Conservation (phyloP, 768 basidiomycete species). For the Lyophyllum atratum region DNA sequence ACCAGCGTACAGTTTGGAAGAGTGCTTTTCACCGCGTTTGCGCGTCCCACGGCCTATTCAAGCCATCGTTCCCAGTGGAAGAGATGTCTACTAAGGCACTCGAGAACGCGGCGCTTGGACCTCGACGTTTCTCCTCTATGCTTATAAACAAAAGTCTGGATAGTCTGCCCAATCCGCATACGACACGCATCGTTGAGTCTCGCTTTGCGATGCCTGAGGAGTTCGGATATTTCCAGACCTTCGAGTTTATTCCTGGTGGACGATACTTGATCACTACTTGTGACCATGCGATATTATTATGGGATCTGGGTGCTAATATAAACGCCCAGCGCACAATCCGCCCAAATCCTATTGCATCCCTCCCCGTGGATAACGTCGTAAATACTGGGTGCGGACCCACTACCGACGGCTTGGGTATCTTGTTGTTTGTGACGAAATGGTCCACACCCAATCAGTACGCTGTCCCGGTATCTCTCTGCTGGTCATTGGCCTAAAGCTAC, state of each 20-base stretch:
- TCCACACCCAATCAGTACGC: not conserved
- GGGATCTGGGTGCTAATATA: conserved; percentile 1
- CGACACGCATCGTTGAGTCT: not conserved
- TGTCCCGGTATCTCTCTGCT: not conserved
- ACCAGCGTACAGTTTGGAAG: conserved; percentile 19
- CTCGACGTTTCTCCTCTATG: conserved; percentile 8
- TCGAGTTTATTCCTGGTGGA: conserved; percentile 15
- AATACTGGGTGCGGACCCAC: not conserved
- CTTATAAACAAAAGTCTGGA: not conserved
- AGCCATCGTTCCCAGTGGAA: conserved; percentile 18
- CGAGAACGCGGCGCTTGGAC: conserved; percentile 13
- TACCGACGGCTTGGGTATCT: not conserved
- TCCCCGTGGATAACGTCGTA: not conserved
- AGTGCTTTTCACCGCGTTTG: conserved; percentile 18
- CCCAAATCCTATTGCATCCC: not conserved
- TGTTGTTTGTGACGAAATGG: not conserved
- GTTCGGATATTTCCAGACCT: not conserved
- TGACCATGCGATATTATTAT: not conserved
- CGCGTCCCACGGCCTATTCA: conserved; percentile 12
- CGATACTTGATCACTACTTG: conserved; percentile 9
- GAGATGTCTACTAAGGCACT: conserved; percentile 16
- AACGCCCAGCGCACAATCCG: not conserved
- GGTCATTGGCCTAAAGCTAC: not conserved
- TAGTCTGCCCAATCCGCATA: not conserved
- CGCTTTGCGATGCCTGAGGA: not conserved